Evolutionary conservation across 208 protist genomes (phyloP), one percentile per base, ranked within the genome.

Genomic region (Angomonas desouzai): DNA sequence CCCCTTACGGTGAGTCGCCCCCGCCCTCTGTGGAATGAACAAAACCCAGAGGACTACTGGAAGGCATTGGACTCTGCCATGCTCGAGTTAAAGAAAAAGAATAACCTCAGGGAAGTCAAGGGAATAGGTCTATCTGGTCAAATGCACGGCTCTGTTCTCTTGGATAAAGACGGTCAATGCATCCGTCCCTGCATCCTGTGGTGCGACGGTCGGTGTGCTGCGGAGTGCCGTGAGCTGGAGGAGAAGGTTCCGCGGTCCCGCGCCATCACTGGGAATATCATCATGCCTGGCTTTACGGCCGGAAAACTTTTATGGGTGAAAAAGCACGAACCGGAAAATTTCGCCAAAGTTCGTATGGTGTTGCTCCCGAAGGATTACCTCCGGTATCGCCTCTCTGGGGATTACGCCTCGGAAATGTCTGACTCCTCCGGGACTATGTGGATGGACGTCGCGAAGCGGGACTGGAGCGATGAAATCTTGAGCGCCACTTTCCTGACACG

Each of bases 211-310:
- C 81, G 82, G 55, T 83, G 85, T 62, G 73, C 73, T 28, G 45
- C 51, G 47, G 79, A 92, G 73, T 89, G 86, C 60, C 68, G 49
- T 25, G 86, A 89, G 68, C 64, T 92, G n/a, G 77, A 87, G 73
- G 59, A 68, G 56, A 59, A 59, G 10, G 86, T 92, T 28, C 79
- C 77, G 20, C 59, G 66, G 47, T 83, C 72, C 38, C 68, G 82
- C 58, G 55, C 77, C 25, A 87, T 79, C 64, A 89, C 86, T 0
- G 86, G 82, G 40, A 89, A 89, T 64, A 55, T 89, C n/a, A 89
- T 87, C 68, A 89, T 89, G 79, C 86, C 82, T 40, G 86, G 86
- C 68, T 92, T 92, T 71, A 87, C 82, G 29, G 80, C 86, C 18
- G 86, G 86, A 25, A 89, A 92, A 68, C 72, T 83, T 20, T 74